Evolutionary conservation across 495 filamentous ascomycete species (phyloP), one percentile per base, ranked within the genome.

Genomic region (Penicillium egyptiacum): DNA sequence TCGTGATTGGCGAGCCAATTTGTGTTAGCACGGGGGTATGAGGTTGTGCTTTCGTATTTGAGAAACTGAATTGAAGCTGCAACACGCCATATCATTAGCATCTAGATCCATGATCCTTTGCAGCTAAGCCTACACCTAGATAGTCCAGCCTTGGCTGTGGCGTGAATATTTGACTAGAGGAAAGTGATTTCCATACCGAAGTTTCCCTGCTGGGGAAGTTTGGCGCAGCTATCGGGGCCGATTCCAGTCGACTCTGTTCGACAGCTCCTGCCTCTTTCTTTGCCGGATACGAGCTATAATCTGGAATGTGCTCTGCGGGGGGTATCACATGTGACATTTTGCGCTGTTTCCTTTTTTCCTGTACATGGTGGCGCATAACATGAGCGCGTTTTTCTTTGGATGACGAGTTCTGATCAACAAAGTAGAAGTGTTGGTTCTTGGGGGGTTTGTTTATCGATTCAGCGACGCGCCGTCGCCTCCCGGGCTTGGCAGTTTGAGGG

Each of bases 311-410:
- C 3, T 64, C 64, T 20, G 63, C 57, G 30, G 50, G 62, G 26
- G 14, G n/a, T 28, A n/a, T 11, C 10, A 59, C 61, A 45, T 56
- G 57, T 1, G 65, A 66, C 43, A 60, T 49, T 56, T 70, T 73
- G 44, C 66, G 72, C 52, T 75, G 73, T 48, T 65, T 75, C 17
- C 67, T 62, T 58, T 77, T 79, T 56, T 76, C 69, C 55, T 77
- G 75, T 26, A 77, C 74, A 64, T 79, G 76, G 43, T 79, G 73
- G n/a, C 75, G 72, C 76, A 79, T 79, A 12, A 79, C 76, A 68
- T 79, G 76, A 16, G 76, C 73, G 48, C 76, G 70, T 50, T 77
- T 77, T 53, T 77, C 76, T 25, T 75, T 70, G 10, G 76, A 76
- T 4, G 75, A 76, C 0, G 75, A 76, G 53, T 68, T 71, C 6